Conservation (phyloP, 176 grass and related monocot species). For the Triticum timopheevii region DNA sequence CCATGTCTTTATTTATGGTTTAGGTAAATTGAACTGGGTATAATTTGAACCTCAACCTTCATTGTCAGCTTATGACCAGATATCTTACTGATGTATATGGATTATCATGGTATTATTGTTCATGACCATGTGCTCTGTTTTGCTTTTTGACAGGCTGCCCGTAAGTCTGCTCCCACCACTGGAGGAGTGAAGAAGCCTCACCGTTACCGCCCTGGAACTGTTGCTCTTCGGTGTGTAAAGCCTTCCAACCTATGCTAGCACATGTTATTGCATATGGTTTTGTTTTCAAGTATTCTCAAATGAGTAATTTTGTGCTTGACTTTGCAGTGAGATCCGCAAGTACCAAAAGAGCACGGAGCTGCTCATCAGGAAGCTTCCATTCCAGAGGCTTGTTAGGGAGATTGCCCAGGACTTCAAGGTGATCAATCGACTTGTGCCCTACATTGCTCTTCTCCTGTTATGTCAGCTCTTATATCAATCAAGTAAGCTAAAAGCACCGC, state of each 20-base stretch:
- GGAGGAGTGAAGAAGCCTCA: constrained; percentile 82
- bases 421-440: not conserved
- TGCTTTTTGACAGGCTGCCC: constrained; percentile 45
- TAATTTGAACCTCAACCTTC: not conserved
- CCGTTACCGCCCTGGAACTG: constrained; percentile 65
- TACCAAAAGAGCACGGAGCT: constrained; percentile 70
- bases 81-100: not conserved
- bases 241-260: too few species aligned
- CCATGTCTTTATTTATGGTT: not conserved
- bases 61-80: not conserved
- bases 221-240: constrained; percentile 54
- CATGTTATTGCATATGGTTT: not conserved
- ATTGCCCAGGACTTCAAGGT: constrained; percentile 78
- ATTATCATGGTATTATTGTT: not conserved
- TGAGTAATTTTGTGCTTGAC: not conserved
- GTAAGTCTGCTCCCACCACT: constrained; percentile 67
- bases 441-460: not conserved
- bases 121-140: not conserved
- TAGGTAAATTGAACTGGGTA: not conserved
- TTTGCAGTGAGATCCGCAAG: constrained; percentile 63
- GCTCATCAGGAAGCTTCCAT: constrained; percentile 66
- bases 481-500: not conserved
- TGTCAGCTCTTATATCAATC: not conserved
- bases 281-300: not conserved
- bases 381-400: constrained; percentile 84